These are phyloP conservation scores for Salix arbutifolia DNA, from an alignment of 345 rosid species.

Conservation along the genomic window DNA sequence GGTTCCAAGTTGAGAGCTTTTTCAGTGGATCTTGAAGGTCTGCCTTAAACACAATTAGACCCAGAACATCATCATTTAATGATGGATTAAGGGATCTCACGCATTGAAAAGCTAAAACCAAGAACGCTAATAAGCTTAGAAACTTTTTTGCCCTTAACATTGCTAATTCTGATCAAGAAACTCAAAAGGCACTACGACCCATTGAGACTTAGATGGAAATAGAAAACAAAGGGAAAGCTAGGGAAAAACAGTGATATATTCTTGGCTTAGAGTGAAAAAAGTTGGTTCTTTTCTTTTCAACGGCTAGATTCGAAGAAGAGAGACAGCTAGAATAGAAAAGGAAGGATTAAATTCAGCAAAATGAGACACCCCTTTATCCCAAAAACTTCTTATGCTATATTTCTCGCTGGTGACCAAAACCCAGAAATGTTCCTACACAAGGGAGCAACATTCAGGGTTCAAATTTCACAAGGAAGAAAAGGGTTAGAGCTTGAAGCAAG, in stretches of 20 bases:
- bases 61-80: constrained; percentile 27
- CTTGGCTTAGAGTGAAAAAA: not conserved
- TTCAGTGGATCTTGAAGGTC: constrained; percentile 30
- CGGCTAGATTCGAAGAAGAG: constrained; percentile 6
- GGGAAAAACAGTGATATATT: not conserved
- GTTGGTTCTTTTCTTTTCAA: not conserved
- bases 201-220: not conserved
- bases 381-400: not conserved
- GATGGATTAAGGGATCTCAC: constrained; percentile 26
- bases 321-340: constrained; percentile 1
- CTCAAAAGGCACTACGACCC: not conserved
- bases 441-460: not conserved
- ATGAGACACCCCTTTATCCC: not conserved
- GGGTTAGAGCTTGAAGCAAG: not conserved
- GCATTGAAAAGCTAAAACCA: constrained; percentile 6
- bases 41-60: constrained; percentile 27
- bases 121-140: not conserved
- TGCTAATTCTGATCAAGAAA: not conserved
- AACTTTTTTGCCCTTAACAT: constrained; percentile 6
- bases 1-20: constrained; percentile 30
- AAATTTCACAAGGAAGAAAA: not conserved
- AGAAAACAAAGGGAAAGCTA: not conserved
- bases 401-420: not conserved
- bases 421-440: not conserved
- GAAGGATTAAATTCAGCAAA: not conserved